Evolutionary conservation across 2,329 filamentous ascomycete genomes (phyloP).

Genomic region (Neofusicoccum sp.): DNA sequence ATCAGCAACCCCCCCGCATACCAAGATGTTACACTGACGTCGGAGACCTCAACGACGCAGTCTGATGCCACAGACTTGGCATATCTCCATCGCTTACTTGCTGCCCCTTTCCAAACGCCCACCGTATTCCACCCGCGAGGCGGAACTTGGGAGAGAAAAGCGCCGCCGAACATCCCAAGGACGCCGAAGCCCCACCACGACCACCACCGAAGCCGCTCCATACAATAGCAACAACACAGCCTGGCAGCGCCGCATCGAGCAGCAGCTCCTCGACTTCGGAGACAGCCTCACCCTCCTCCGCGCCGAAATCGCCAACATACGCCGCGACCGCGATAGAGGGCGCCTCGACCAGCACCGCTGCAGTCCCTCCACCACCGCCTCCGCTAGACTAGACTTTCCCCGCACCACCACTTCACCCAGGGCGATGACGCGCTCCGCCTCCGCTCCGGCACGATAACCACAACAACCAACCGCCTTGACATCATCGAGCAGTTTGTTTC

Average conservation of each 20-base stretch:
- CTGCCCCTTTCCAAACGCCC: not conserved
- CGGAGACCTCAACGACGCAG: not conserved
- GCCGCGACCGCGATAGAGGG: too few relatives aligned
- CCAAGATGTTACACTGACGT: not conserved
- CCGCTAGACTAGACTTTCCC: too few relatives aligned
- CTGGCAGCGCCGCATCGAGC: not conserved
- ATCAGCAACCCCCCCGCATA: not conserved
- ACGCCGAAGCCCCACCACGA: not conserved
- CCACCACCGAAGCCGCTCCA: too few relatives aligned
- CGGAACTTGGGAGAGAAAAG: not conserved
- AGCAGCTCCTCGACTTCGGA: conserved; percentile 11
- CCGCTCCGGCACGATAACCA: too few relatives aligned
- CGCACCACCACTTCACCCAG: too few relatives aligned
- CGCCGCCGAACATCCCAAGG: not conserved
- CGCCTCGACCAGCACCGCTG: too few relatives aligned
- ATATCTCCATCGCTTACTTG: not conserved
- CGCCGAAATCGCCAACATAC: not conserved
- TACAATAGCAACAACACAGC: too few relatives aligned
- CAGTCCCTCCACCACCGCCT: too few relatives aligned
- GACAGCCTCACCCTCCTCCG: not conserved
- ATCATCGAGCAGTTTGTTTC: too few relatives aligned
- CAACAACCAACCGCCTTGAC: too few relatives aligned
- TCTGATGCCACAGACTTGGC: not conserved
- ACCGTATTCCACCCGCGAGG: not conserved
- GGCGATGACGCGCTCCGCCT: too few relatives aligned